phyloP scores from a whole-genome alignment of 768 basidiomycete genomes.

The Suillus spraguei region DNA sequence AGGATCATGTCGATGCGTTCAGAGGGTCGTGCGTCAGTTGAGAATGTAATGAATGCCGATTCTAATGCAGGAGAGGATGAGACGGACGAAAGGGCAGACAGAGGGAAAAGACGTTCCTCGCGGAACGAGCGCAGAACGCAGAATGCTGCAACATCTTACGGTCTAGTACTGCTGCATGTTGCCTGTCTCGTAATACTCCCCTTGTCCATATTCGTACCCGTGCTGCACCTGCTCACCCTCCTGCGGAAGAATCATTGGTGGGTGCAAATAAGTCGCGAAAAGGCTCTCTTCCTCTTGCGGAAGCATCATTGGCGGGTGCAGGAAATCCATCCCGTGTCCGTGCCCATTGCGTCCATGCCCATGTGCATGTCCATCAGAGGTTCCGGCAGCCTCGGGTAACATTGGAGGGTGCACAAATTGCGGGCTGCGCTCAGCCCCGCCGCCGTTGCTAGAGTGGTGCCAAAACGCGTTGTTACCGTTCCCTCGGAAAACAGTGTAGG shows the following conservation, averaged over 20 bases:
- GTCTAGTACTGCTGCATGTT: constrained; percentile 37
- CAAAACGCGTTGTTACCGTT: constrained; percentile 64
- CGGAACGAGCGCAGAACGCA: background rate
- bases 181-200: constrained; percentile 37
- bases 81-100: background rate
- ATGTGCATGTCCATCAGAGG: background rate
- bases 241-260: constrained; percentile 53
- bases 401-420: constrained; percentile 72
- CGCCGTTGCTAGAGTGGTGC: constrained; percentile 81
- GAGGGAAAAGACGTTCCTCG: constrained; percentile 10
- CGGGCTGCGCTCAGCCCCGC: constrained; percentile 59
- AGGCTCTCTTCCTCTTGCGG: constrained; percentile 68
- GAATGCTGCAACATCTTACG: background rate
- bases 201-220: constrained; percentile 22
- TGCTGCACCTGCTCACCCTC: constrained; percentile 31
- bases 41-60: background rate
- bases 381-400: constrained; percentile 40
- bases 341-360: background rate
- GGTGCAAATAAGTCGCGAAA: constrained; percentile 54
- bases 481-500: constrained; percentile 55
- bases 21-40: background rate
- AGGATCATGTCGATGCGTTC: background rate
- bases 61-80: background rate
- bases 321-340: constrained; percentile 56
- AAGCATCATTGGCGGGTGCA: constrained; percentile 65